Evolutionary conservation across 768 basidiomycete genomes (phyloP).

Genomic region (Suillus placidus): DNA sequence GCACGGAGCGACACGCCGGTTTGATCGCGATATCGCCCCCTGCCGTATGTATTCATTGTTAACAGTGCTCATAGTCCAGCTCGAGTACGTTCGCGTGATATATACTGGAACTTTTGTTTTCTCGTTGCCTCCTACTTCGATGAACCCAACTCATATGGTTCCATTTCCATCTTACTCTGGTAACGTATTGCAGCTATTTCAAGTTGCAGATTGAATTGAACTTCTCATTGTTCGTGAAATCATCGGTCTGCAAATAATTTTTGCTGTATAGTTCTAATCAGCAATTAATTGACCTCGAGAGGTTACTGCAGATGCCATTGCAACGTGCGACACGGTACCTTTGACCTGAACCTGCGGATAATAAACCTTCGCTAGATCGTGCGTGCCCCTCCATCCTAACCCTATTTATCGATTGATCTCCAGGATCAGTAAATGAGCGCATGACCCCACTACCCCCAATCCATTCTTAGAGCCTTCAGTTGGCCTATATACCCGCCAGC

Average conservation of each 20-base stretch:
- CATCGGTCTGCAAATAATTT: background rate
- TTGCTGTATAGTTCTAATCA: background rate
- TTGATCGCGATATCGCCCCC: background rate
- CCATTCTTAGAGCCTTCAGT: background rate
- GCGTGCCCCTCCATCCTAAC: background rate
- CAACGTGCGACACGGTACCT: background rate
- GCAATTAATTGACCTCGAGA: background rate
- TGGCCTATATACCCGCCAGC: background rate
- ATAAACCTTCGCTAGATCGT: background rate
- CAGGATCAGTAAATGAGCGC: background rate
- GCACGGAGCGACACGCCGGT: background rate
- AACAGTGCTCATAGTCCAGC: background rate
- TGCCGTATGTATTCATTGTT: too few relatives aligned
- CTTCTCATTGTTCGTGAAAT: background rate
- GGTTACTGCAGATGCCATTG: background rate
- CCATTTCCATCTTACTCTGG: background rate
- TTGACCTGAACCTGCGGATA: background rate
- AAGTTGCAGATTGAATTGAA: background rate
- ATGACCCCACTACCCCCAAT: background rate
- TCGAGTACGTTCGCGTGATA: background rate
- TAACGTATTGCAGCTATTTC: background rate
- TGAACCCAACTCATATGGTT: background rate
- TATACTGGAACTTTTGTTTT: background rate
- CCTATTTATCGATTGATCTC: background rate
- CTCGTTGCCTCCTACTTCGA: background rate